phyloP scores from a whole-genome alignment of 345 rosid genomes.

The Gossypium rotundifolium region DNA sequence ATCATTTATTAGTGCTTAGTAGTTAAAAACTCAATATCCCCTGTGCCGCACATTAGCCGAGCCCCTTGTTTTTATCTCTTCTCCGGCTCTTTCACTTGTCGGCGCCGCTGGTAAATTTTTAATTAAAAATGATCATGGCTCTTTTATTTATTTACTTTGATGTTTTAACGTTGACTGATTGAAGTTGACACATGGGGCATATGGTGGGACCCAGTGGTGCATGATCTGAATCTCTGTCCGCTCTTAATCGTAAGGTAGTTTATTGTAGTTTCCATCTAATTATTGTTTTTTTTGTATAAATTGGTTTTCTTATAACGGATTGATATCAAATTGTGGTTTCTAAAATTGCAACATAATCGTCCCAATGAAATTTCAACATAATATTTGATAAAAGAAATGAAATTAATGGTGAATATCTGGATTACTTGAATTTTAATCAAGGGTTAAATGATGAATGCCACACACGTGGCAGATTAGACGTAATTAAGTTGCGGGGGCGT shows the following conservation, averaged over 20 bases:
- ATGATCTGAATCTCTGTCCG: slow-evolving; percentile 36
- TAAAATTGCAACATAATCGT: no score
- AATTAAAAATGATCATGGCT: background rate
- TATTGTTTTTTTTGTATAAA: no score
- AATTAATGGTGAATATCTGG: no score
- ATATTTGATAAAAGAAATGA: no score
- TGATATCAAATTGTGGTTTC: no score
- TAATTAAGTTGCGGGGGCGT: no score
- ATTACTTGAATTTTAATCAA: no score
- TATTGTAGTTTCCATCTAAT: no score
- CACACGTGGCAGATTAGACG: no score
- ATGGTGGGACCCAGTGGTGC: slow-evolving; percentile 15
- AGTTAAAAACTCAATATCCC: background rate
- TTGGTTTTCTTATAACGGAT: no score
- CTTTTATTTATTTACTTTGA: background rate
- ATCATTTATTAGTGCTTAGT: background rate
- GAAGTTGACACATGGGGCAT: slow-evolving; percentile 11
- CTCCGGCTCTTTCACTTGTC: background rate
- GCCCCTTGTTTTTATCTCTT: background rate
- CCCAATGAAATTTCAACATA: no score
- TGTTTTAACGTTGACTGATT: background rate
- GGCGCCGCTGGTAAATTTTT: slow-evolving; percentile 19
- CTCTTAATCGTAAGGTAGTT: background rate
- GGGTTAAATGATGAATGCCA: no score
- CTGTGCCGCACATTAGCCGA: background rate